Evolutionary conservation across 768 basidiomycete species (phyloP), one percentile per base, ranked within the genome.

Genomic region (Imleria badia): DNA sequence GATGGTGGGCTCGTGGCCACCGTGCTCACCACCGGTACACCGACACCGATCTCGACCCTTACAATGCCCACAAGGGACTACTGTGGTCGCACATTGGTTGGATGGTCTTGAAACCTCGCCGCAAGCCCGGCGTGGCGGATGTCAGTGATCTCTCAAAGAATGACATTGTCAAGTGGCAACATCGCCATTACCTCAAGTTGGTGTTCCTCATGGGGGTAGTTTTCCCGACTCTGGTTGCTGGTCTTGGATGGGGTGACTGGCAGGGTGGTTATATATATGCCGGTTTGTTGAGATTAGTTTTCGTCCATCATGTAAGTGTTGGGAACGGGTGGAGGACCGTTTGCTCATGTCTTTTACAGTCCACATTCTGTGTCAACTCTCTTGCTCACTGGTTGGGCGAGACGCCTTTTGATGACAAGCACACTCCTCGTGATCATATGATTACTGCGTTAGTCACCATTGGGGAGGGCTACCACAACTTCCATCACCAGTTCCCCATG

Each of bases 1-100:
- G 92, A 72, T 98, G 97, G 97, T 98, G 97, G 97, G 88, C 88
- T 20, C 84, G 97, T 48, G 95, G 95, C 45, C 97, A 99, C 78
- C 91, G 96, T 56, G 96, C 96, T 4, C 95, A 97, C 72, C 95
- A 97, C 68, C 84, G 94, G 40, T 96, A 97, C 77, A 98, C 94
- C 62, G 94, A 96, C 74, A 98, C 94, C 65, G 91, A 94, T 51
- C 87, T 98, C 59, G 94, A 97, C 74, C 94, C 95, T 1, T 97
- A 98, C 77, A 89, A 91, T 59, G 94, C 94, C 8, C 89, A 93
- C 72, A 85, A 88, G 63, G 94, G 94, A 50, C 82, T 96, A 66
- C 79, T 84, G 66, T 92, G 83, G 79, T 87, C 91, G 0, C 94
- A 96, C 65, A 78, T 95, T 54, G 90, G 90, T 36, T 94, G 92